Percentiles rank a stretch among this genome's conserved stretches.
These are phyloP conservation scores for Lotus japonicus DNA, from an alignment of 306 rosid species.

Conservation along the genomic window DNA sequence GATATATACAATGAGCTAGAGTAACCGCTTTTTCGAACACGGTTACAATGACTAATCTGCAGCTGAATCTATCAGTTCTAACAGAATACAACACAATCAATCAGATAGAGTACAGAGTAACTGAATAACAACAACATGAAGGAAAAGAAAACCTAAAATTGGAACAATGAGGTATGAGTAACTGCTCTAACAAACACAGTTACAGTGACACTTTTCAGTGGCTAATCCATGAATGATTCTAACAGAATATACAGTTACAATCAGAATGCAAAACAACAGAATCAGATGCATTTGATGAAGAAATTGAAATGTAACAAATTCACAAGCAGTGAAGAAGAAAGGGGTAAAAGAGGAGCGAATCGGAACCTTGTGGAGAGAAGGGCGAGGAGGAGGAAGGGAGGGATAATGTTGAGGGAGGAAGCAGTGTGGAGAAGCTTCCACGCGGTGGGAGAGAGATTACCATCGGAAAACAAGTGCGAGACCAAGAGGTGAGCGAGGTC, in stretches of 20 bases:
- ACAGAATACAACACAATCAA: neutral
- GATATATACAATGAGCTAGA: too few relatives aligned
- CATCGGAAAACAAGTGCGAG: constrained; percentile 71
- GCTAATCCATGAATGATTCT: too few relatives aligned
- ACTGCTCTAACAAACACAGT: too few relatives aligned
- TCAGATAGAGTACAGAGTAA: too few relatives aligned
- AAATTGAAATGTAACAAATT: neutral
- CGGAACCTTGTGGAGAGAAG: constrained; percentile 67
- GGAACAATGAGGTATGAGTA: too few relatives aligned
- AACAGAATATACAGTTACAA: too few relatives aligned
- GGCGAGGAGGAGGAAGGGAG: constrained; percentile 70
- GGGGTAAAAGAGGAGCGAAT: neutral
- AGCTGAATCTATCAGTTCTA: too few relatives aligned
- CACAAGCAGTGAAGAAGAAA: neutral
- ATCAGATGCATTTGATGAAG: too few relatives aligned
- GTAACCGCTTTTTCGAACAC: too few relatives aligned
- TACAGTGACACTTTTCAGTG: too few relatives aligned
- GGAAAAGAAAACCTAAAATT: neutral
- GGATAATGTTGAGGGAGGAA: constrained; percentile 41
- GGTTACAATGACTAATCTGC: too few relatives aligned
- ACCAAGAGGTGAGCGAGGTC: constrained; percentile 74
- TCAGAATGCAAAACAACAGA: too few relatives aligned
- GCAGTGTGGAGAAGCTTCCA: constrained; percentile 88
- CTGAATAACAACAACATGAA: neutral
- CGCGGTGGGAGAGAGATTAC: constrained; percentile 50